phyloP scores from a whole-genome alignment of 2,329 filamentous ascomycete species.

The Ilyonectria mors-panacis region DNA sequence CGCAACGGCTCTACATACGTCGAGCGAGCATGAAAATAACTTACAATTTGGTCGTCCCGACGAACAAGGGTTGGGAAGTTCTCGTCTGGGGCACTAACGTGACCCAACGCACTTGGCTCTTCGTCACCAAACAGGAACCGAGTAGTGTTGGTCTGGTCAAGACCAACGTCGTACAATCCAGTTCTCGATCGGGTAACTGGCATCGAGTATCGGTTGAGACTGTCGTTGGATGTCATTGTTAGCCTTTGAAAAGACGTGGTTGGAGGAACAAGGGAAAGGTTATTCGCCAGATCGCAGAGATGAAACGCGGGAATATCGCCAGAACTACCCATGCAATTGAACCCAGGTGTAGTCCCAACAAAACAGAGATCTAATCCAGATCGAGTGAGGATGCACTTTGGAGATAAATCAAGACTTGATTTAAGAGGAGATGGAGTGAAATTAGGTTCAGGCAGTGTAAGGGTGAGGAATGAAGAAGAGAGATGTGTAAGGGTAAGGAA shows the following conservation, averaged over 20 bases:
- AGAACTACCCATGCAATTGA: not conserved
- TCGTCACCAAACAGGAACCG: conserved; percentile 90
- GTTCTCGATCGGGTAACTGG: conserved; percentile 82
- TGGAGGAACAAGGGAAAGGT: not conserved
- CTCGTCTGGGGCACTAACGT: conserved; percentile 78
- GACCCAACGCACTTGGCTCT: conserved; percentile 66
- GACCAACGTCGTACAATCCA: conserved; percentile 75
- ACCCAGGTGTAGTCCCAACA: not conserved
- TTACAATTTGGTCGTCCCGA: conserved; percentile 71
- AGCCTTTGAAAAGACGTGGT: conserved; percentile 29
- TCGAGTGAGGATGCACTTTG: not conserved
- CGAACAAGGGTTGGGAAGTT: conserved; percentile 89
- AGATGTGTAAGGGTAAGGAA: conserved; percentile 7
- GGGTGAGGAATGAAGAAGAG: not conserved
- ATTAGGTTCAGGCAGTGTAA: not conserved
- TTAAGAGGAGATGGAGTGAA: not conserved
- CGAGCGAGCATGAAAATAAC: conserved; percentile 44
- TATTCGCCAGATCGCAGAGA: conserved; percentile 4
- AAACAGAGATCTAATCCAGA: not conserved
- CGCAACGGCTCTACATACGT: not conserved
- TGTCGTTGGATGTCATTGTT: conserved; percentile 56
- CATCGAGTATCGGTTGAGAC: conserved; percentile 93
- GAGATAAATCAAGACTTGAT: not conserved
- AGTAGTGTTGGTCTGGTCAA: conserved; percentile 88
- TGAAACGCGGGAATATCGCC: not conserved